A percentile compares a stretch with the other conserved stretches of the same genome.
Evolutionary conservation across 108 stramenopile species (phyloP).

Genomic region (Skeletonema potamos): DNA sequence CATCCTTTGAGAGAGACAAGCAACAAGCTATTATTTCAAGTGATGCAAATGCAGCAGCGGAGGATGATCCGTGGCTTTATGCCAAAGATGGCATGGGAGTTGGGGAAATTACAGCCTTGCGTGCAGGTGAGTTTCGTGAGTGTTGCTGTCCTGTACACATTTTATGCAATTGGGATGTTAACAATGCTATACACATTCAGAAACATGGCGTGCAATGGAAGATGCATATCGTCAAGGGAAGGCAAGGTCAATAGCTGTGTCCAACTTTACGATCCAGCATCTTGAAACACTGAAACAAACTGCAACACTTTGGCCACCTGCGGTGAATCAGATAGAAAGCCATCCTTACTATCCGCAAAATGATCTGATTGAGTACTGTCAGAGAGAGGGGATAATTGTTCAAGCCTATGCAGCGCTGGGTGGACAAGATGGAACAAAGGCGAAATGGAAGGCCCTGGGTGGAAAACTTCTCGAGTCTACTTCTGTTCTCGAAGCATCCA

Average conservation of each 20-base stretch:
- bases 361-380: slow-evolving; percentile 73
- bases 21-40: slow-evolving; percentile 19
- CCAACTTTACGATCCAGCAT: slow-evolving; percentile 69
- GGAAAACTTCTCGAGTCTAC: slow-evolving; percentile 29
- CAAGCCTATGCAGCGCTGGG: slow-evolving; percentile 81
- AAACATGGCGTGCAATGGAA: slow-evolving; percentile 91
- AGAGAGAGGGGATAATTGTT: slow-evolving; percentile 62
- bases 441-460: slow-evolving; percentile 52
- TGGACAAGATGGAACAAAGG: slow-evolving; percentile 64
- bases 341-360: slow-evolving; percentile 78
- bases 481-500: slow-evolving; percentile 52
- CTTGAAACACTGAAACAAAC: slow-evolving; percentile 55
- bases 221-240: slow-evolving; percentile 57
- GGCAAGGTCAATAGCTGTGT: slow-evolving; percentile 75
- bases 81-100: slow-evolving; percentile 38
- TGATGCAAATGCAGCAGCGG: neutral
- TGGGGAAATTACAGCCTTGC: slow-evolving; percentile 47
- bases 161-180: no score
- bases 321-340: slow-evolving; percentile 85
- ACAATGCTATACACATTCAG: no score
- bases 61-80: slow-evolving; percentile 53
- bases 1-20: slow-evolving; percentile 48
- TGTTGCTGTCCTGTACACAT: no score
- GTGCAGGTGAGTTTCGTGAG: no score
- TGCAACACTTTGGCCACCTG: slow-evolving; percentile 74